Evolutionary conservation across 192 early-diverging fungal species (phyloP).

Genomic region (Backusella liffmaniae): DNA sequence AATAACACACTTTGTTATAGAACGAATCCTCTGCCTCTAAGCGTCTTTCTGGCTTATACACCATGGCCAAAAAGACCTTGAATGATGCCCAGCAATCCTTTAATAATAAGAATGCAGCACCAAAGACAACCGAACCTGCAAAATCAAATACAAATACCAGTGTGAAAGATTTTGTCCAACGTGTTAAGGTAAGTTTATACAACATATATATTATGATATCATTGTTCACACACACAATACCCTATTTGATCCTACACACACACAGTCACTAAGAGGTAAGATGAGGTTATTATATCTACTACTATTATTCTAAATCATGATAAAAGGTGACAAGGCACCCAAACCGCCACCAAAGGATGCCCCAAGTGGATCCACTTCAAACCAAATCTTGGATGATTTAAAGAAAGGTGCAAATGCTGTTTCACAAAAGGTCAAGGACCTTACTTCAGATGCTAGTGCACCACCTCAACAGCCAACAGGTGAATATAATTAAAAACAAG

Average conservation of each 20-base stretch:
- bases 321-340: background rate
- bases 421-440: background rate
- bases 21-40: background rate
- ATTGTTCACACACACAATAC: background rate
- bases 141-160: background rate
- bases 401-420: constrained; percentile 1
- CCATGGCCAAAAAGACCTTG: background rate
- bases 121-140: background rate
- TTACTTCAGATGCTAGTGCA: background rate
- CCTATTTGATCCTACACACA: background rate
- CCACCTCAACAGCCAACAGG: background rate
- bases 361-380: background rate
- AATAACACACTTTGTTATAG: background rate
- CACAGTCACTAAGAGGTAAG: background rate
- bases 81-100: background rate
- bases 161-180: constrained; percentile 6
- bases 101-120: background rate
- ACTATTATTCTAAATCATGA: background rate
- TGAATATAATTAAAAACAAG: background rate
- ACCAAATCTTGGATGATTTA: background rate
- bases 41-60: background rate
- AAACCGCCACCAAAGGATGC: background rate
- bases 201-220: background rate
- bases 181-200: background rate
- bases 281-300: background rate